Percentiles rank a stretch among this genome's conserved stretches.
These are phyloP conservation scores for Pelagomonas calceolata DNA, from an alignment of 108 stramenopile species.

Conservation along the genomic window DNA sequence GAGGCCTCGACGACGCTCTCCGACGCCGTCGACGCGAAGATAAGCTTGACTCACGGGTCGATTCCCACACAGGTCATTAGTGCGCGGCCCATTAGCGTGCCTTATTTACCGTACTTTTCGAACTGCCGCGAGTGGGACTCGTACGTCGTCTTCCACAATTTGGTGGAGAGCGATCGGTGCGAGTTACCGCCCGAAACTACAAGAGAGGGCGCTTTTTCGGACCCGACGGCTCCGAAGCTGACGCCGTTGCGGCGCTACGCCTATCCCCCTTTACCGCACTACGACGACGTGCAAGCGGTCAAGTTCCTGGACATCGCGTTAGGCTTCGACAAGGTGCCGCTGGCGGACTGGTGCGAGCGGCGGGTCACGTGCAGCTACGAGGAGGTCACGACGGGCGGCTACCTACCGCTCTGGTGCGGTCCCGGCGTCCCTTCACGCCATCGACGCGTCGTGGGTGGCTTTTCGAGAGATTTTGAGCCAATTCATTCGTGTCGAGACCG, in stretches of 20 bases:
- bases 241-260: constrained; percentile 43
- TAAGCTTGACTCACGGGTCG: too few species aligned
- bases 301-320: constrained; percentile 40
- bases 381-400: constrained; percentile 42
- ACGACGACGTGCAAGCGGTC: constrained; percentile 54
- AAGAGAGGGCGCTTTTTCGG: constrained; percentile 12
- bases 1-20: too few species aligned
- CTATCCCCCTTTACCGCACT: constrained; percentile 48
- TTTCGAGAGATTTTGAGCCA: too few species aligned
- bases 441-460: too few species aligned
- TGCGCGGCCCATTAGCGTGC: constrained; percentile 45
- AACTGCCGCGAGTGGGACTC: constrained; percentile 67
- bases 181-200: constrained; percentile 20
- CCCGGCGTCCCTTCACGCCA: too few species aligned
- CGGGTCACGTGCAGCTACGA: constrained; percentile 50
- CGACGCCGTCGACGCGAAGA: too few species aligned
- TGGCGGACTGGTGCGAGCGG: constrained; percentile 60
- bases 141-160: constrained; percentile 26
- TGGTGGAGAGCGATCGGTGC: constrained; percentile 25
- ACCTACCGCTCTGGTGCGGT: constrained; percentile 61
- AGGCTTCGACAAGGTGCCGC: constrained; percentile 35
- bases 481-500: too few species aligned
- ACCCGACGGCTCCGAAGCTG: constrained; percentile 11
- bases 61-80: too few species aligned
- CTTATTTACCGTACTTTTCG: constrained; percentile 68